Conservation (phyloP, 2,329 filamentous ascomycete species). For the Fusarium sp. region DNA sequence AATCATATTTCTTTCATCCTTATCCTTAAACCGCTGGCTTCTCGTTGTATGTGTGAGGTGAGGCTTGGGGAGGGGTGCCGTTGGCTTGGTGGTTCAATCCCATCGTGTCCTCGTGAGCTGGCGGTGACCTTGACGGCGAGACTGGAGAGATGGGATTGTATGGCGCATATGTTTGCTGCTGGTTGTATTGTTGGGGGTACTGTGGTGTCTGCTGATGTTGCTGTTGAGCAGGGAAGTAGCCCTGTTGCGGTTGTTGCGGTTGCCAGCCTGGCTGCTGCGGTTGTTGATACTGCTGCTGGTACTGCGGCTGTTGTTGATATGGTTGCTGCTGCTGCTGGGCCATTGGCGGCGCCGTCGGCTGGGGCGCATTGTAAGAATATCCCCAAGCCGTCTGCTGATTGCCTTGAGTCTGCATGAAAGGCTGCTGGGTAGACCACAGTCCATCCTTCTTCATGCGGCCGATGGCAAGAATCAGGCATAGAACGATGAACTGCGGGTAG, state of each 20-base stretch:
- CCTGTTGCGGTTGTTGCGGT: constrained; percentile 2
- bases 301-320: constrained; percentile 13
- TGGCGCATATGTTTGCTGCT: neutral
- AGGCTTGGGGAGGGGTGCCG: constrained; percentile 41
- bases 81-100: constrained; percentile 53
- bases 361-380: constrained; percentile 30
- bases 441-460: constrained; percentile 47
- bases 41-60: constrained; percentile 41
- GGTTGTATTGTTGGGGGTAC: neutral
- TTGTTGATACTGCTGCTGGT: neutral
- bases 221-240: constrained; percentile 8
- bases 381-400: constrained; percentile 41
- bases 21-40: constrained; percentile 33
- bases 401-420: constrained; percentile 25
- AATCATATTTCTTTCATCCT: neutral
- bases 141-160: constrained; percentile 10
- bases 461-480: constrained; percentile 48
- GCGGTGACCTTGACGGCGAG: constrained; percentile 34
- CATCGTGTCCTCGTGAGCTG: constrained; percentile 50
- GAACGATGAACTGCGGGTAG: constrained; percentile 47
- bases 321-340: constrained; percentile 18
- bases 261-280: neutral
- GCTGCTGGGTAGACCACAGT: constrained; percentile 46
- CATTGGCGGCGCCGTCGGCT: constrained; percentile 12
- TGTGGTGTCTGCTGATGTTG: constrained; percentile 13